A percentile compares a stretch with the other conserved stretches of the same genome.
phyloP scores from a whole-genome alignment of 2,329 filamentous ascomycete genomes.

The Chaetomium sp. region DNA sequence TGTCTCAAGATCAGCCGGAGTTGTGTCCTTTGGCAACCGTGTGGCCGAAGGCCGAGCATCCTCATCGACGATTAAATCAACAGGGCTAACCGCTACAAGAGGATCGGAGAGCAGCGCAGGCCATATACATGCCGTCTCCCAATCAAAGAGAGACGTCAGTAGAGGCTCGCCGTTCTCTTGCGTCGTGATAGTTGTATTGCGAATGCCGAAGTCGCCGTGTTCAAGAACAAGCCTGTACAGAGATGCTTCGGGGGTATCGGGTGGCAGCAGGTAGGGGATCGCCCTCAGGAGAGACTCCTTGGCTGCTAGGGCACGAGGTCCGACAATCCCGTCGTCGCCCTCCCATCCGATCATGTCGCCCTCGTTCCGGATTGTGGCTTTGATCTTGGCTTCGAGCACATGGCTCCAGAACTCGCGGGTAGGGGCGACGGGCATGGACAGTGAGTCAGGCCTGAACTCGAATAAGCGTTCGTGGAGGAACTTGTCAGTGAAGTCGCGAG shows the following conservation, averaged over 20 bases:
- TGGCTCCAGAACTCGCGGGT: background rate
- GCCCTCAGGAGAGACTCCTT: background rate
- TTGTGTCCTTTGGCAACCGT: background rate
- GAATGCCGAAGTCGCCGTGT: background rate
- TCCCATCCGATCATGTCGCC: conserved; percentile 2
- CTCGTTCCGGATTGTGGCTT: background rate
- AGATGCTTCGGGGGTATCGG: background rate
- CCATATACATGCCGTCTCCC: background rate
- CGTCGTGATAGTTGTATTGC: background rate
- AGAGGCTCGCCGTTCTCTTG: background rate
- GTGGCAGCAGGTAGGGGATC: background rate
- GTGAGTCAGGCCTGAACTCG: background rate
- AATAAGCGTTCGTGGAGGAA: background rate
- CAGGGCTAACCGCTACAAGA: background rate
- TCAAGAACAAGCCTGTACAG: background rate
- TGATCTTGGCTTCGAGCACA: background rate
- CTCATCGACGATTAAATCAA: background rate
- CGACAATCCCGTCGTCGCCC: background rate
- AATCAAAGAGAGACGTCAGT: background rate
- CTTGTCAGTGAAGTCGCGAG: background rate
- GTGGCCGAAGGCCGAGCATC: background rate
- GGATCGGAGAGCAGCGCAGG: background rate
- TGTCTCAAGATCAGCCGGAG: background rate
- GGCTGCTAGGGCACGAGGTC: background rate
- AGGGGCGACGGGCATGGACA: background rate